Conservation (phyloP, 441 rosid genomes). For the Erysimum pusillum region DNA sequence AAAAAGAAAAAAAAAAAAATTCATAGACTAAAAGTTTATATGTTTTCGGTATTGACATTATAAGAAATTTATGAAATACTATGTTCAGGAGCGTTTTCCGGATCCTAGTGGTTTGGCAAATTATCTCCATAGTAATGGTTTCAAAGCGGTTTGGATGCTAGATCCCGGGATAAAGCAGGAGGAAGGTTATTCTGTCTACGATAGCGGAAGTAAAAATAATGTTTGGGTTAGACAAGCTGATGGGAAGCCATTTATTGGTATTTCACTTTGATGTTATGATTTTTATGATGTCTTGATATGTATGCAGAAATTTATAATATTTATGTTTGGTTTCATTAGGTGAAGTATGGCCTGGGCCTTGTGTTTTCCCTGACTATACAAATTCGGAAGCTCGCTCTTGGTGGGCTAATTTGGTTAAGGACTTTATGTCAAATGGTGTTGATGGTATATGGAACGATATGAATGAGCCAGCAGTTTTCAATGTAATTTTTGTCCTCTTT, state of each 20-base stretch:
- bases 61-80: slow-evolving; percentile 2
- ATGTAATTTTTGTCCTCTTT: slow-evolving; percentile 54
- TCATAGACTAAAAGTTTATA: too few relatives aligned
- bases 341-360: slow-evolving; percentile 98
- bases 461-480: slow-evolving; percentile 95
- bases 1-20: too few relatives aligned
- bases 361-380: slow-evolving; percentile 93
- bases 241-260: slow-evolving; percentile 78
- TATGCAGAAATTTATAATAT: slow-evolving; percentile 18
- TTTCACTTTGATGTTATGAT: slow-evolving; percentile 2
- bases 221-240: slow-evolving; percentile 79
- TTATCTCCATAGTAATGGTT: slow-evolving; percentile 71
- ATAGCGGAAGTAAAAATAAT: slow-evolving; percentile 72
- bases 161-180: slow-evolving; percentile 94
- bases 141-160: slow-evolving; percentile 98
- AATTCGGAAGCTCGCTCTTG: slow-evolving; percentile 80
- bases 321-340: slow-evolving; percentile 57
- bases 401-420: slow-evolving; percentile 91
- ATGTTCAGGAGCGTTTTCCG: slow-evolving; percentile 70
- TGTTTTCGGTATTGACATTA: slow-evolving; percentile 23
- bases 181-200: slow-evolving; percentile 74
- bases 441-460: slow-evolving; percentile 99
- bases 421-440: slow-evolving; percentile 82
- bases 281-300: not conserved
- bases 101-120: slow-evolving; percentile 73